Percentiles rank a stretch among this genome's conserved stretches.
Conservation (phyloP, 805 yeast genomes). For the Hanseniaspora occidentalis region DNA sequence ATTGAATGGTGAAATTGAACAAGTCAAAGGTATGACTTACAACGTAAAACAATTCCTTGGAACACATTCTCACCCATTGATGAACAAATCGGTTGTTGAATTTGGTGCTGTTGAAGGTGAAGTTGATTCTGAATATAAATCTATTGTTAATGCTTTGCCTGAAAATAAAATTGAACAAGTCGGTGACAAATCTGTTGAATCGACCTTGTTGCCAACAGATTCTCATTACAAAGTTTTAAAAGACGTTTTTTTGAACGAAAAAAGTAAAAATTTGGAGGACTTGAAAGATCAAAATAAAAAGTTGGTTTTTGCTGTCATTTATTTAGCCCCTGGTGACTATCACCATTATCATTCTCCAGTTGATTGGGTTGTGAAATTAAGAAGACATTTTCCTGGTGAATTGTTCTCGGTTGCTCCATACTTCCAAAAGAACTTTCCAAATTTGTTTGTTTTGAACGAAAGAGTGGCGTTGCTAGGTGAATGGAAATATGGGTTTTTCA, state of each 20-base stretch:
- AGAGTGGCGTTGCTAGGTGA: slow-evolving; percentile 90
- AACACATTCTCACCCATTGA: slow-evolving; percentile 25
- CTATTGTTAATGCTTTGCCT: slow-evolving; percentile 7
- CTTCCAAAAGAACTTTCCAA: slow-evolving; percentile 77
- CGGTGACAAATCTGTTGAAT: slow-evolving; percentile 50
- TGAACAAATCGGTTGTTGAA: slow-evolving; percentile 25
- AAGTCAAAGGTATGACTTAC: slow-evolving; percentile 93
- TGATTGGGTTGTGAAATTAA: slow-evolving; percentile 85
- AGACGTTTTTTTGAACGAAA: slow-evolving; percentile 18
- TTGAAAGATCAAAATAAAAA: slow-evolving; percentile 32
- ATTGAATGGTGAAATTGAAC: slow-evolving; percentile 80
- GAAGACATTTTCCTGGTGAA: slow-evolving; percentile 95
- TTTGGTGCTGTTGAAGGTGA: slow-evolving; percentile 36
- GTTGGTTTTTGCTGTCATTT: slow-evolving; percentile 80
- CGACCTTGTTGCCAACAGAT: slow-evolving; percentile 14
- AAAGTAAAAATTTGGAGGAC: slow-evolving; percentile 2
- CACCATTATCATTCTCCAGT: slow-evolving; percentile 95
- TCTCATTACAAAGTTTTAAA: slow-evolving; percentile 29
- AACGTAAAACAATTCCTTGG: slow-evolving; percentile 84
- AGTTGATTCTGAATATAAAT: slow-evolving; percentile 48
- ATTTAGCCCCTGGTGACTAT: slow-evolving; percentile 96
- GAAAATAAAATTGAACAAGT: slow-evolving; percentile 40
- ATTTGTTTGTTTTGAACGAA: slow-evolving; percentile 84
- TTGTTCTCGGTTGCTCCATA: slow-evolving; percentile 93
- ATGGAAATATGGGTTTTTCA: slow-evolving; percentile 94